A percentile compares a stretch with the other conserved stretches of the same genome.
Evolutionary conservation across 331 rosid species (phyloP).

Genomic region (Malus hybrid): DNA sequence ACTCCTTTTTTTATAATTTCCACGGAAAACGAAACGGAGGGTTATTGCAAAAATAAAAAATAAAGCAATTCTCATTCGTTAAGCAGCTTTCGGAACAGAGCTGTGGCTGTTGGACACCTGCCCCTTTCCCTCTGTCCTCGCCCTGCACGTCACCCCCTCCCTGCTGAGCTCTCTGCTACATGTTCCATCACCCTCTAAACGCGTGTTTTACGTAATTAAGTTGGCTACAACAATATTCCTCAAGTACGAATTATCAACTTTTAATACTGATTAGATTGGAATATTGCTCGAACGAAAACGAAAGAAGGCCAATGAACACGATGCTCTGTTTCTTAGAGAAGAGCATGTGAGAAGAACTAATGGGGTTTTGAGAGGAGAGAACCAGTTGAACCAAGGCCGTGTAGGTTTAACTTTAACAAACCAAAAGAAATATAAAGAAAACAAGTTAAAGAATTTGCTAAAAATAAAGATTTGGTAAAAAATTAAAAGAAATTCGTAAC

Average conservation of each 20-base stretch:
- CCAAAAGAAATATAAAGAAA: background rate
- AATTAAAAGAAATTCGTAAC: background rate
- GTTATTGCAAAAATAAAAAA: background rate
- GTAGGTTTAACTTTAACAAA: background rate
- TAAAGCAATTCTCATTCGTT: background rate
- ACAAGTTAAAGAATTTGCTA: background rate
- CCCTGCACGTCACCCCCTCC: conserved; percentile 32
- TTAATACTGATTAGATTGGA: background rate
- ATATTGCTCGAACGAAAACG: background rate
- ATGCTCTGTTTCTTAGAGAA: background rate
- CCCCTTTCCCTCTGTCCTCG: conserved; percentile 13
- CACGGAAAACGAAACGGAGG: background rate
- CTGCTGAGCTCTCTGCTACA: background rate
- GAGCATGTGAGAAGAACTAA: background rate
- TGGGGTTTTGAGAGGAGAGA: background rate
- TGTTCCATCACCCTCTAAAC: background rate
- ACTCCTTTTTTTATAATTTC: background rate
- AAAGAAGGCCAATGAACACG: background rate
- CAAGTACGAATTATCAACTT: background rate
- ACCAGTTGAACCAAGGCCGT: background rate
- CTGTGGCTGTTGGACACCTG: conserved; percentile 38
- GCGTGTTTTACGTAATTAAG: no score
- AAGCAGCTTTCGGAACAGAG: background rate
- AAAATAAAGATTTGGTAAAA: background rate
- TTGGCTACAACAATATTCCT: no score